Evolutionary conservation across 805 yeast genomes (phyloP).

Genomic region (Limtongia smithiae): DNA sequence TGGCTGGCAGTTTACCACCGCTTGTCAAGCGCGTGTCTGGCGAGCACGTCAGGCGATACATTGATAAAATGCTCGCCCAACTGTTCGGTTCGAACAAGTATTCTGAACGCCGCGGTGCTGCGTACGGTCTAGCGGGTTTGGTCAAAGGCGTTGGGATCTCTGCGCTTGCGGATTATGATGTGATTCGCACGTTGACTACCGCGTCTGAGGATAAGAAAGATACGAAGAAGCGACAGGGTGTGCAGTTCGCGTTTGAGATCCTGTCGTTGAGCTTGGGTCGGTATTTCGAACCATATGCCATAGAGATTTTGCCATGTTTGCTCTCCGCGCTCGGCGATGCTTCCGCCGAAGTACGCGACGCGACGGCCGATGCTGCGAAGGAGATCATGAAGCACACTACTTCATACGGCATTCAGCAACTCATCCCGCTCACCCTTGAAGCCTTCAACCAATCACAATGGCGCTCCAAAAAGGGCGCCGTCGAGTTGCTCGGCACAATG

Average conservation of each 20-base stretch:
- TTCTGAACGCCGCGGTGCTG: constrained; percentile 80
- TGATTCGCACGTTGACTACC: constrained; percentile 67
- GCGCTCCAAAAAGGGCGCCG: constrained; percentile 97
- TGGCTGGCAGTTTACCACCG: constrained; percentile 82
- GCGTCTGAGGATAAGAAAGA: constrained; percentile 87
- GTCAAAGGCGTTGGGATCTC: constrained; percentile 86
- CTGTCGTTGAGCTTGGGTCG: constrained; percentile 72
- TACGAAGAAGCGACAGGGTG: constrained; percentile 75
- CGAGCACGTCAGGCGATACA: constrained; percentile 45
- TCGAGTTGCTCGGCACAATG: constrained; percentile 94
- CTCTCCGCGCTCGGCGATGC: constrained; percentile 82
- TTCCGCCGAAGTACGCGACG: constrained; percentile 78
- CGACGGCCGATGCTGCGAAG: constrained; percentile 83
- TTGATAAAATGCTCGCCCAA: constrained; percentile 57
- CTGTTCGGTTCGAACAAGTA: constrained; percentile 52
- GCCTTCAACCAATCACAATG: constrained; percentile 86
- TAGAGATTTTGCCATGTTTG: constrained; percentile 79
- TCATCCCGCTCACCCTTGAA: constrained; percentile 85
- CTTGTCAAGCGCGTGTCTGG: constrained; percentile 55
- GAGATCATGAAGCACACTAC: constrained; percentile 88
- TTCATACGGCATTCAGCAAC: constrained; percentile 81
- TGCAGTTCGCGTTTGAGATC: constrained; percentile 79
- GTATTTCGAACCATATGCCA: constrained; percentile 88
- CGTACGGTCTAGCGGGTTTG: constrained; percentile 92
- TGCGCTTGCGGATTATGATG: constrained; percentile 68